Evolutionary conservation across 2,329 filamentous ascomycete species (phyloP).

Genomic region (Atkinsonella hypoxylon): DNA sequence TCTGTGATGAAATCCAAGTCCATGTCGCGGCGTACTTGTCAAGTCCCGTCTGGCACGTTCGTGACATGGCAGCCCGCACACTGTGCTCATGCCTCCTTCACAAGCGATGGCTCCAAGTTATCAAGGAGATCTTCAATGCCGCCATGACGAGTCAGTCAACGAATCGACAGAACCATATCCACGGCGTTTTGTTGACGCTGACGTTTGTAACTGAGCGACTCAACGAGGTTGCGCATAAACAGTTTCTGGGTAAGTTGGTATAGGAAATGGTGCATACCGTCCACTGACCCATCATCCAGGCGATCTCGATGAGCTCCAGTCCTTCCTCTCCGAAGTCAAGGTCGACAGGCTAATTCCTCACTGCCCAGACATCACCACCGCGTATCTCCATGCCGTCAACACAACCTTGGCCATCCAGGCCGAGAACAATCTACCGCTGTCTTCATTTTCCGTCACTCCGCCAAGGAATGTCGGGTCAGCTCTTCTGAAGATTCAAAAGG

Average conservation of each 20-base stretch:
- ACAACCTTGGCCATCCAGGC: constrained; percentile 23
- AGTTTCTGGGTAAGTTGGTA: constrained; percentile 27
- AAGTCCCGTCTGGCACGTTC: constrained; percentile 66
- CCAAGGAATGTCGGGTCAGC: constrained; percentile 18
- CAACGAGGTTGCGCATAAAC: constrained; percentile 31
- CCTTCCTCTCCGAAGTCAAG: constrained; percentile 17
- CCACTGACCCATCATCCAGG: constrained; percentile 12
- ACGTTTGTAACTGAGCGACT: constrained; percentile 46
- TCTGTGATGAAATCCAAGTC: constrained; percentile 41
- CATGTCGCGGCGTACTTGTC: constrained; percentile 51
- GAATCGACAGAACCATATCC: constrained; percentile 38
- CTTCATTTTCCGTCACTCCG: constrained; percentile 11
- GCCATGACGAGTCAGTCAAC: constrained; percentile 14
- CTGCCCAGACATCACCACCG: constrained; percentile 31
- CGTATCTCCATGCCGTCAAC: constrained; percentile 35
- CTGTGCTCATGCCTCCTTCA: constrained; percentile 50
- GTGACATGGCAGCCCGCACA: constrained; percentile 69
- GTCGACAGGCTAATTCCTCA: constrained; percentile 12
- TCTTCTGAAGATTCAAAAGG: constrained; percentile 27
- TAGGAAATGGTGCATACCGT: not conserved
- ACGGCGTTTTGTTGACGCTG: constrained; percentile 45
- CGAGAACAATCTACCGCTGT: constrained; percentile 10
- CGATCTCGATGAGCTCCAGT: constrained; percentile 18
- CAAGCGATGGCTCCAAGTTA: constrained; percentile 32
- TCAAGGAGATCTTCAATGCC: constrained; percentile 25